Base-by-base conservation (phyloP, 306 rosid species). In the Cucumis melo region DNA sequence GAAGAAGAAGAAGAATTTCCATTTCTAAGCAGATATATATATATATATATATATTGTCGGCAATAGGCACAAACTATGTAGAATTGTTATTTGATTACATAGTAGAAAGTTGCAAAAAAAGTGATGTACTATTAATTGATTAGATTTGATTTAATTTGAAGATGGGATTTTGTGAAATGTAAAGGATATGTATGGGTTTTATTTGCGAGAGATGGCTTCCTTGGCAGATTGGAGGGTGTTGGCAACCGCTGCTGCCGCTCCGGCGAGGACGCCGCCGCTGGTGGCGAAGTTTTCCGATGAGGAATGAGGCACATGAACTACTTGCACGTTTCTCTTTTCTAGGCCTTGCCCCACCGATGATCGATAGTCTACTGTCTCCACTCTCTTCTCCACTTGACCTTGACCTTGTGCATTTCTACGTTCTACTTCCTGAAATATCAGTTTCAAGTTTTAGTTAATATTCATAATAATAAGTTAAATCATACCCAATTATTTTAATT, bases 161-260 rank as follows among this genome's bases (percentile, higher is more conserved):
- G 66, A 60, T 27, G 19, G 21, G 50, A 0, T 53, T 53, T 58
- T 58, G 34, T 61, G 46, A 16, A 15, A 3, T 34, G 72, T 41
- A 4, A 39, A 7, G 50, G 50, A 44, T 44, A 32, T 3, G 3
- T 32, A 32, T 32, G 5, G 16, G 27, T 0, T 38, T 71, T 46
- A 72, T 50, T 50, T 83, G 63, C 82, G 65, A 3, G 89, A 80
- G 46, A 83, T 24, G 65, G 91, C 89, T 24, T 89, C 92, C 83
- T 82, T 86, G 64, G 90, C 88, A 0, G 96, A 86, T 58, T 89
- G 79, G 56, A 91, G 78, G 57, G 96, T 78, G 73, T 84, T 54
- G 2, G 81, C 81, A 6, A 82, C 90, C 0, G 89, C 86, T 0
- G 88, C 90, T 0, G 90, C 92, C 2, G 94, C 89, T 16, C 73